Base-by-base conservation (phyloP, 768 basidiomycete genomes). In the Suillus brevipes region DNA sequence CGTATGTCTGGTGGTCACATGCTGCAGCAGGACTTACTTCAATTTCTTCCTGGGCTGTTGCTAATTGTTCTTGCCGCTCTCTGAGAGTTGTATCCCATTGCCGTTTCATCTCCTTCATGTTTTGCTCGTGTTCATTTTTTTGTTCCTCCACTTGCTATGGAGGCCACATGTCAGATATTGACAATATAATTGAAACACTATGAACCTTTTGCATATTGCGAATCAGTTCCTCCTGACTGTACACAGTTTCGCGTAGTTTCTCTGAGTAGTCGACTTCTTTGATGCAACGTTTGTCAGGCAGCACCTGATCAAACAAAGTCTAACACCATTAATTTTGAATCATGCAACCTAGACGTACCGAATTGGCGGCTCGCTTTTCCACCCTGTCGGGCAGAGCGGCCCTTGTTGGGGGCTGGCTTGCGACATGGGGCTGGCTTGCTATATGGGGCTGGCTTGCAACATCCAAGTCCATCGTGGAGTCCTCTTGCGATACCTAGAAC, bases 261-360 rank as follows among this genome's bases (percentile, higher is more conserved):
- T 49, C 20, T 28, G 64, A 61, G 34, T 52, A 65, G n/a, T 61
- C 38, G 3, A 55, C 64, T 61, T 65, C 64, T 36, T 65, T 9
- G 28, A 42, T 25, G 31, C 20, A 25, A 42, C 42, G 56, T 42
- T 65, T 65, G 25, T 36, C 42, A 34, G 42, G 40, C 9, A 38
- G 43, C 1, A 45, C 25, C 55, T 34, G 28, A 25, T 31, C 7
- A 20, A 25, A 28, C 3, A 4, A 16, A 14, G 14, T 38, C 12
- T n/a, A 25, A 13, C 28, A 38, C 31, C 31, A 31, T 38, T n/a
- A 6, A 57, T 0, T 2, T 28, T 38, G 28, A 6, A 20, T 20
- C 55, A 25, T 57, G 4, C 2, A 6, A 31, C 9, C 37, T 38
- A 45, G 43, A 45, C 18, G 2, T 40, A 43, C 42, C 4, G 9